These are phyloP conservation scores for Pyrenula aspistea DNA, from an alignment of 495 filamentous ascomycete genomes.

Conservation along the genomic window DNA sequence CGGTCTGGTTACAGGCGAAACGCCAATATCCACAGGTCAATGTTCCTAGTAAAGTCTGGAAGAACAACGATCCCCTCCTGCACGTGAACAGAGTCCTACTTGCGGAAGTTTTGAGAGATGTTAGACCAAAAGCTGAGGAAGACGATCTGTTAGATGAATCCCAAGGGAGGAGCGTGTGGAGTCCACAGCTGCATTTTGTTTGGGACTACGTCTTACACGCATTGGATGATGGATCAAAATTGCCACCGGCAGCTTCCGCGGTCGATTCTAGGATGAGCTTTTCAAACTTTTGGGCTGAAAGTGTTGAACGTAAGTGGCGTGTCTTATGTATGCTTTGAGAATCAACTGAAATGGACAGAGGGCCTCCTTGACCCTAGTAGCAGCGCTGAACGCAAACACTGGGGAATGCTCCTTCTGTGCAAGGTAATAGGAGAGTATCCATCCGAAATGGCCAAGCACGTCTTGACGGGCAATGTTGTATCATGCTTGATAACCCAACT, in stretches of 20 bases:
- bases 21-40: conserved; percentile 50
- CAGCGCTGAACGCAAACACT: conserved; percentile 79
- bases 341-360: conserved; percentile 31
- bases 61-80: conserved; percentile 55
- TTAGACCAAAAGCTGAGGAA: conserved; percentile 38
- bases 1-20: conserved; percentile 66
- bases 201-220: conserved; percentile 64
- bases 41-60: conserved; percentile 63
- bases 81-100: conserved; percentile 48
- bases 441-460: conserved; percentile 28
- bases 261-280: conserved; percentile 39
- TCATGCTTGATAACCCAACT: conserved; percentile 80
- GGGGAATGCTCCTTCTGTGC: conserved; percentile 77
- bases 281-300: conserved; percentile 73
- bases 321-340: background rate
- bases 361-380: conserved; percentile 67
- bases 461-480: conserved; percentile 78
- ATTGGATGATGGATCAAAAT: conserved; percentile 18
- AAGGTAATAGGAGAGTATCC: conserved; percentile 47
- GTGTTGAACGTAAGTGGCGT: conserved; percentile 63
- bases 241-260: conserved; percentile 18
- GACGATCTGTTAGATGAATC: conserved; percentile 27
- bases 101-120: conserved; percentile 69
- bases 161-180: conserved; percentile 52
- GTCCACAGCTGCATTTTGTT: conserved; percentile 70